Evolutionary conservation across 1,139 yeast species (phyloP), one percentile per base, ranked within the genome.

Genomic region (Taphrina pruni): DNA sequence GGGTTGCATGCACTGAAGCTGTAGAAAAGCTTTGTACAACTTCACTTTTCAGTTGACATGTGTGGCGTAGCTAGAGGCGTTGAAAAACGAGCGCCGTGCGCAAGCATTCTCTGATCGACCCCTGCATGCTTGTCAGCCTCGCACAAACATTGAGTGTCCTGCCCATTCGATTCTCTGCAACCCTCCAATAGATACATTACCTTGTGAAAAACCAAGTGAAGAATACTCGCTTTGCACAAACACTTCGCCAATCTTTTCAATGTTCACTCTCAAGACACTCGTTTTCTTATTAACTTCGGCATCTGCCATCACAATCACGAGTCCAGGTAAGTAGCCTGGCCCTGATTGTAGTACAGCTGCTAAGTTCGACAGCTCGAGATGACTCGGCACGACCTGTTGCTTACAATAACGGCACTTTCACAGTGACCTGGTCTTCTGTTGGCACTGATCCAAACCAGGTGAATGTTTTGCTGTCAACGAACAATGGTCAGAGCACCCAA

Each of bases 361-460:
- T 17, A 14, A 43, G 14, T 21, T 6, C 9, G 20, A 9, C 21
- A 58, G 62, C 62, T 43, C 51, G 62, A 45, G 62, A 58, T 20
- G 43, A 35, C 20, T 58, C 60, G 11, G 36, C 58, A 39, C 35
- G 52, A 21, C 54, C 56, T 35, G 61, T 55, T 9, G 55, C 39
- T 17, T 64, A 64, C 67, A 64, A 64, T 61, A 64, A 64, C 20
- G 67, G 61, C 12, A 50, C 67, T 32, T 36, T 64, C 56, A 64
- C 67, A n/a, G 61, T 64, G 35, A 64, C 67, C 2, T 64, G 61
- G 61, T 21, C 54, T 7, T 54, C 67, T 36, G 67, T 64, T 46
- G 41, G 51, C 48, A 55, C 67, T 1, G 67, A 64, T 39, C 67
- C 67, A 9, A 46, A 36, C 36, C 26, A 36, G 36, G 51, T 64